Evolutionary conservation across 805 yeast species (phyloP), one percentile per base, ranked within the genome.

Genomic region (Candida hungchunana): DNA sequence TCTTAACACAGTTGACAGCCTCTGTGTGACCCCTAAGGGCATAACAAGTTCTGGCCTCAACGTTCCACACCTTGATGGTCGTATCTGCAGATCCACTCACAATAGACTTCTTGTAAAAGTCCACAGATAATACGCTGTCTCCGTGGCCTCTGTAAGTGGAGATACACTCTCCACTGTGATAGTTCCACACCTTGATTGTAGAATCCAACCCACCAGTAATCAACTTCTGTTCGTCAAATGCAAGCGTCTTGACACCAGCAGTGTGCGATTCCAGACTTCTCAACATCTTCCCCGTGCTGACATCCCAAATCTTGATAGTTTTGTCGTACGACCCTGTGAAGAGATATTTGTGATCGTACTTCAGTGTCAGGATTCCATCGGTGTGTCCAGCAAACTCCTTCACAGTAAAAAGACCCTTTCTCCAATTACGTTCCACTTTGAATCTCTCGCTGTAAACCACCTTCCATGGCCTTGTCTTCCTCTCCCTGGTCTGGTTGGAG

Each of bases 31-130:
- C 98, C 27, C 96, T 70, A 40, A 93, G 67, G 0, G 97, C 88
- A 60, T 82, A 86, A 55, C 97, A 93, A 1, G 95, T 84, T 62
- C 96, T 71, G 6, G 88, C 77, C 56, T 85, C 95, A 30, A 93
- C 95, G 58, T 93, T 94, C 98, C 98, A 93, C 11, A 93, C 89
- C 59, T 88, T 87, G 36, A 93, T 82, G 0, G 95, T 87, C 44
- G 76, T 73, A 62, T 93, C 98, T 0, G 96, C 95, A 23, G 94
- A 80, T 0, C 97, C 98, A 8, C 93, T 80, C 1, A 88, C 97
- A 53, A 93, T 88, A 20, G 86, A 69, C 51, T 85, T 86, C 46
- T 75, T 77, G 44, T 69, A 69, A 47, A 87, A 84, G 59, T 90
- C 97, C 34, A 93, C 87, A 46, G 85, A 76, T 27, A 83, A 68